These are phyloP conservation scores for Aspergillus fischeri DNA, from an alignment of 2,329 filamentous ascomycete species.

Conservation along the genomic window DNA sequence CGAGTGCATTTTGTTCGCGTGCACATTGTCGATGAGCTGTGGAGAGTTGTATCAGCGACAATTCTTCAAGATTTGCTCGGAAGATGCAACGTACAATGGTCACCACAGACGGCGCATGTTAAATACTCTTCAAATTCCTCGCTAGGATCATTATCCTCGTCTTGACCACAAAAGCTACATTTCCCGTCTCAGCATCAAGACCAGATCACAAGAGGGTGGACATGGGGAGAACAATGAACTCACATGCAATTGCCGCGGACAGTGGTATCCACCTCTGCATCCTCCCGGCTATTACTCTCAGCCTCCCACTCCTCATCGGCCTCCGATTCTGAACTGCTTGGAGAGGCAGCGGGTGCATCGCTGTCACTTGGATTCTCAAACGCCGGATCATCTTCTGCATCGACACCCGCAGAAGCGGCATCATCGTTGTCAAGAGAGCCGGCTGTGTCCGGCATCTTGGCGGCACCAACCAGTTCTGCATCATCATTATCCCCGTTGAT, in stretches of 20 bases:
- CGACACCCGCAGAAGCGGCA: conserved; percentile 37
- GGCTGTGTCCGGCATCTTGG: conserved; percentile 32
- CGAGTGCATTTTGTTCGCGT: conserved; percentile 62
- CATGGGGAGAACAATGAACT: conserved; percentile 16
- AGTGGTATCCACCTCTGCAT: conserved; percentile 42
- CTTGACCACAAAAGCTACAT: conserved; percentile 72
- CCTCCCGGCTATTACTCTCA: conserved; percentile 44
- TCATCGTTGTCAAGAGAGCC: conserved; percentile 35
- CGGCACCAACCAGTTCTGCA: conserved; percentile 34
- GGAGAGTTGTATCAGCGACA: conserved; percentile 42
- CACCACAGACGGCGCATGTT: conserved; percentile 70
- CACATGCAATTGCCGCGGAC: conserved; percentile 63
- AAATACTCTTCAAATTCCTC: conserved; percentile 79
- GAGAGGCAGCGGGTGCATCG: conserved; percentile 35
- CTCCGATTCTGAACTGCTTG: conserved; percentile 55
- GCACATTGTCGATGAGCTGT: conserved; percentile 90
- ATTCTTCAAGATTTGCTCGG: conserved; percentile 17
- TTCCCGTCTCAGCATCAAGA: conserved; percentile 24
- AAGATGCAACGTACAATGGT: conserved; percentile 65
- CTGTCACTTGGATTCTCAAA: conserved; percentile 39
- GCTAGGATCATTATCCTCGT: conserved; percentile 76
- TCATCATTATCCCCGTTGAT: conserved; percentile 43
- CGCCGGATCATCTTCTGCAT: conserved; percentile 40
- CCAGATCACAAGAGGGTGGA: conserved; percentile 14
- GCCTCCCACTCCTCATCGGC: conserved; percentile 50